These are phyloP conservation scores for Quercus rubra DNA, from an alignment of 306 rosid genomes.

Conservation along the genomic window DNA sequence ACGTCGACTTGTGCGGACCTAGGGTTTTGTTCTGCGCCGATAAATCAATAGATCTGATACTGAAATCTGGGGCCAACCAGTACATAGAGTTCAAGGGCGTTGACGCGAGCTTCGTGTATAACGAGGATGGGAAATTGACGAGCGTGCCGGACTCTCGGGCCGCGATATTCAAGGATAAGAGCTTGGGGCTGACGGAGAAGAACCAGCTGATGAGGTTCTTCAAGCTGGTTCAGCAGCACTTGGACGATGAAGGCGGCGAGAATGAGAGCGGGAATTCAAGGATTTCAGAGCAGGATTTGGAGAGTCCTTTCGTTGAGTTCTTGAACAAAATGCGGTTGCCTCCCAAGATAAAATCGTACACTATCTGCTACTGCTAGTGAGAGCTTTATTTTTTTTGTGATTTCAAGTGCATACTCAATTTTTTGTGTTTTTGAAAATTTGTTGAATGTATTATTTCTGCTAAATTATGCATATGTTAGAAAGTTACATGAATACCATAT, in stretches of 20 bases:
- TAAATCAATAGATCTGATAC: slow-evolving; percentile 49
- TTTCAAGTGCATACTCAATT: too few relatives aligned
- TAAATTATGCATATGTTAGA: too few relatives aligned
- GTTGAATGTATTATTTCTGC: too few relatives aligned
- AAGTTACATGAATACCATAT: too few relatives aligned
- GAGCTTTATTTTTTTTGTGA: too few relatives aligned
- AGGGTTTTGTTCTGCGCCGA: slow-evolving; percentile 65
- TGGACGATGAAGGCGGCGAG: slow-evolving; percentile 17
- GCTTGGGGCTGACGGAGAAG: slow-evolving; percentile 67
- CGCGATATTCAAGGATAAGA: slow-evolving; percentile 79
- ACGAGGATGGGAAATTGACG: slow-evolving; percentile 44
- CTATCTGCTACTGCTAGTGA: too few relatives aligned
- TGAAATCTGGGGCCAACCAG: slow-evolving; percentile 57
- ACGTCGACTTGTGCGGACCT: slow-evolving; percentile 73
- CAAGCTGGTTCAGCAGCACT: slow-evolving; percentile 82
- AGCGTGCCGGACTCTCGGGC: slow-evolving; percentile 84
- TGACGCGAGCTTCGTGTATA: slow-evolving; percentile 56
- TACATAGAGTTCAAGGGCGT: slow-evolving; percentile 74
- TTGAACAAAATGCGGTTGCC: slow-evolving; percentile 72
- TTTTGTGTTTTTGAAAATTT: too few relatives aligned
- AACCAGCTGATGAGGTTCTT: slow-evolving; percentile 81
- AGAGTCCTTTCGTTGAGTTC: slow-evolving; percentile 64
- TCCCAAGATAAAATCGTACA: slow-evolving; percentile 84
- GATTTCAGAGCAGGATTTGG: slow-evolving; percentile 76
- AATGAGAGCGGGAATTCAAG: slow-evolving; percentile 21